A percentile compares a stretch with the other conserved stretches of the same genome.
These are phyloP conservation scores for Paraphoma sp. DNA, from an alignment of 2,329 filamentous ascomycete genomes.

Conservation along the genomic window DNA sequence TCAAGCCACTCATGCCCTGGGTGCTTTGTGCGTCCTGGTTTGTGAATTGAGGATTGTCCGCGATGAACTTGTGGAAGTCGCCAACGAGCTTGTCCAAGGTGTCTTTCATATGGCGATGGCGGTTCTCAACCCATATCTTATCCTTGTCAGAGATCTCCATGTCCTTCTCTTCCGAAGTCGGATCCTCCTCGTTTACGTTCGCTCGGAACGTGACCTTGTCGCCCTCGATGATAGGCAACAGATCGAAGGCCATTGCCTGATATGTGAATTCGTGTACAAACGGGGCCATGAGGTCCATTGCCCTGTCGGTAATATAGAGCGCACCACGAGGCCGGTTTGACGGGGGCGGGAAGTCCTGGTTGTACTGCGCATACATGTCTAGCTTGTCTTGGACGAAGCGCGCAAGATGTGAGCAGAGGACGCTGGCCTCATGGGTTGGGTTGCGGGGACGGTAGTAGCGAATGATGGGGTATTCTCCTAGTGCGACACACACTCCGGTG, in stretches of 20 bases:
- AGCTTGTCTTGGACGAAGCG: constrained; percentile 91
- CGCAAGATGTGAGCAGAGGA: constrained; percentile 86
- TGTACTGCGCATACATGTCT: constrained; percentile 84
- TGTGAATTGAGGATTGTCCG: constrained; percentile 90
- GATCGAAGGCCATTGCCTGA: constrained; percentile 96
- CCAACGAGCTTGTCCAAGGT: constrained; percentile 91
- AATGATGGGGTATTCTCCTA: constrained; percentile 94
- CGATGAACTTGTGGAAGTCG: constrained; percentile 91
- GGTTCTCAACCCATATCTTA: constrained; percentile 92
- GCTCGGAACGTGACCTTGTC: constrained; percentile 90
- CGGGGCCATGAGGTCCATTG: constrained; percentile 89
- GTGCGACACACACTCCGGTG: constrained; percentile 82
- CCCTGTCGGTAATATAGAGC: constrained; percentile 86
- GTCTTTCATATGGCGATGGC: constrained; percentile 97
- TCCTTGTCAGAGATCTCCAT: constrained; percentile 92
- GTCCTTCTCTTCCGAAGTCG: constrained; percentile 79
- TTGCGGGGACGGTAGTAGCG: constrained; percentile 84
- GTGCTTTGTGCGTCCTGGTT: constrained; percentile 71
- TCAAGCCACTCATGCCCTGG: constrained; percentile 83
- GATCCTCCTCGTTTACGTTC: constrained; percentile 74
- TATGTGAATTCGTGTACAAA: constrained; percentile 97
- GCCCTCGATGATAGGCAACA: constrained; percentile 84
- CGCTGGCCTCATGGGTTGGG: constrained; percentile 82
- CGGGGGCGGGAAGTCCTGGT: constrained; percentile 83
- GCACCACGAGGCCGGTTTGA: constrained; percentile 79